Conservation (phyloP, 2,329 filamentous ascomycete genomes). For the Tolypocladium inflatum region DNA sequence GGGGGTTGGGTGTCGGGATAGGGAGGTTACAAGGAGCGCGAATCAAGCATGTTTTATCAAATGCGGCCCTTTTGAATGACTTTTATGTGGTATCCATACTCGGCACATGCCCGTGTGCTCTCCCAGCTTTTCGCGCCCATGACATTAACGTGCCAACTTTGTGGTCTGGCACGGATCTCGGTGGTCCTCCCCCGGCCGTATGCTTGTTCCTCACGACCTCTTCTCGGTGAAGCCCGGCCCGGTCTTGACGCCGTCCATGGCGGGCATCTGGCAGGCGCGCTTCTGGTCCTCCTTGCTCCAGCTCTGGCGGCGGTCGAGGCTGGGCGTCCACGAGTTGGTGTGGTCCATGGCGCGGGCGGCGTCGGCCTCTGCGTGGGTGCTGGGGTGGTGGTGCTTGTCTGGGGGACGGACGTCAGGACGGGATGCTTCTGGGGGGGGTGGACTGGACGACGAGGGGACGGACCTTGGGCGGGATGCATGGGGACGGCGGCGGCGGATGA, state of each 20-base stretch:
- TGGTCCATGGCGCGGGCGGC: slow-evolving; percentile 22
- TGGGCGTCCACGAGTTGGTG: slow-evolving; percentile 36
- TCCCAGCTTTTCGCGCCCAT: too few relatives aligned
- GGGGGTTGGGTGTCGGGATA: background rate
- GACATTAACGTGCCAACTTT: too few relatives aligned
- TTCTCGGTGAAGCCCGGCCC: slow-evolving; percentile 34
- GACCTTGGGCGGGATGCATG: background rate
- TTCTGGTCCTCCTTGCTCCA: slow-evolving; percentile 46
- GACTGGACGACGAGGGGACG: background rate
- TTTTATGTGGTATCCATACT: background rate
- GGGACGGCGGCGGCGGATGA: background rate
- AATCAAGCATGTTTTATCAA: background rate
- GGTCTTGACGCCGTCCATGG: slow-evolving; percentile 23
- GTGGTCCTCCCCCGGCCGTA: too few relatives aligned
- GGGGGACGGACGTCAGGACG: too few relatives aligned
- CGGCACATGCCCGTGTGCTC: background rate
- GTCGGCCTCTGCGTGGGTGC: slow-evolving; percentile 7
- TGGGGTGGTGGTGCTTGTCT: background rate
- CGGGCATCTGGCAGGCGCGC: slow-evolving; percentile 38
- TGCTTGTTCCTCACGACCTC: background rate
- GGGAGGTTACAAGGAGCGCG: background rate
- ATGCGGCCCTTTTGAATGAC: background rate
- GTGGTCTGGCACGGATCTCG: too few relatives aligned
- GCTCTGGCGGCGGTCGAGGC: slow-evolving; percentile 36
- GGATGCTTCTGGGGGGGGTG: background rate